Base-by-base conservation (phyloP, 441 rosid genomes). In the Populus hybrid region DNA sequence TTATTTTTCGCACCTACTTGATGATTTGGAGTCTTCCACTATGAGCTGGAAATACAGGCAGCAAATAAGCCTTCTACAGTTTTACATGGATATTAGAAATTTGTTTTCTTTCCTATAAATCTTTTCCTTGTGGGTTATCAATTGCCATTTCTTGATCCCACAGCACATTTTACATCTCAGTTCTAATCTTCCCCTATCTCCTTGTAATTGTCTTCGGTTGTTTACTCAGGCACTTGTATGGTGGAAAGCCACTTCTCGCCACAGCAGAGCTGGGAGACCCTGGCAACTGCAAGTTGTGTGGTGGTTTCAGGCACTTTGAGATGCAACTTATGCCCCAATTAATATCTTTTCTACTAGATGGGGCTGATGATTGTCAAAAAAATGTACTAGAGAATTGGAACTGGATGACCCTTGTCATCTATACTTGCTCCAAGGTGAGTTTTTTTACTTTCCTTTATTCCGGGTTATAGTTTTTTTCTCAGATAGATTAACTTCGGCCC, bases 281-380 rank as follows among this genome's bases (percentile, higher is more conserved):
- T 0, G 89, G 87, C 32, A 88, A 71, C 6, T 95, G 98, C 77
- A 57, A 30, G 46, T 77, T 79, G 9, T 95, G 99, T 68, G 87
- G 91, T 77, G 80, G 88, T 75, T 84, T 82, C 70, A 89, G 90
- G 88, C 87, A 84, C 30, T 93, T 85, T 75, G 99, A 95, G 84
- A 85, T 95, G 91, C 98, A 95, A 85, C 85, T 95, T 69, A 93
- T 95, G 99, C 85, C 98, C 21, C 90, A 96, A 0, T 65, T 93
- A 36, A 88, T 93, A 80, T 92, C 84, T 84, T 95, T 93, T 77
- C 90, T 93, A 53, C 94, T 86, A 70, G 93, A 92, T 78, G 92
- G 84, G 75, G 90, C 87, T 61, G 89, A 89, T 57, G 81, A 83
- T 80, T 67, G 53, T 82, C 81, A 84, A 69, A 91, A 83, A 77